Conservation (phyloP, 2,329 filamentous ascomycete species). For the Colletotrichum lupini region DNA sequence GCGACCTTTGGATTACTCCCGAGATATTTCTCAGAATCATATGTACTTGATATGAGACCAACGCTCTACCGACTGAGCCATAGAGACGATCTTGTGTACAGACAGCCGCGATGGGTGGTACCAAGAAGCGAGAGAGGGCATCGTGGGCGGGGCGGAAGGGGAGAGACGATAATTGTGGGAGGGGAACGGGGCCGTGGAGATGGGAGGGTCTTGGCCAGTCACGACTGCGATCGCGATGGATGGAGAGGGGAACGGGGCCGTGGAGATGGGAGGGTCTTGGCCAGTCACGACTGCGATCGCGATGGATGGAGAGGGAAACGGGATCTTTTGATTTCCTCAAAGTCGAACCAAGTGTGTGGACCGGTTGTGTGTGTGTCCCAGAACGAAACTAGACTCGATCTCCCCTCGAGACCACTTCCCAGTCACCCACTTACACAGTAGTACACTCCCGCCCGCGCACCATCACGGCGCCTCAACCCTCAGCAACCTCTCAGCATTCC, state of each 20-base stretch:
- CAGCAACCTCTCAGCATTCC: constrained; percentile 62
- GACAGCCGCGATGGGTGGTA: accelerated
- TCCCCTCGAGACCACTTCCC: background rate
- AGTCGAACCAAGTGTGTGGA: background rate
- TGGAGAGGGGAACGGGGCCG: background rate
- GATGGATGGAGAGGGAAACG: background rate
- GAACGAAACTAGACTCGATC: background rate
- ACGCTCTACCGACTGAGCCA: constrained; percentile 19
- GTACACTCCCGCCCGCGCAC: background rate
- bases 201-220: background rate
- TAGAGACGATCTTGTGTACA: background rate
- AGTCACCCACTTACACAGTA: background rate
- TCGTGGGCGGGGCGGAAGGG: background rate
- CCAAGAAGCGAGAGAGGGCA: constrained; percentile 1
- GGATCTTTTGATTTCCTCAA: background rate
- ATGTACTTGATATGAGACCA: constrained; percentile 5
- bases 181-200: background rate
- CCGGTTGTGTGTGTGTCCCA: background rate
- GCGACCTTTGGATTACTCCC: constrained; percentile 8
- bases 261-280: background rate
- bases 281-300: background rate
- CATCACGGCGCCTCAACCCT: constrained; percentile 39
- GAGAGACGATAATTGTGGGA: background rate
- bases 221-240: background rate
- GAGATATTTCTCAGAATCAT: background rate